phyloP scores from a whole-genome alignment of 2,329 filamentous ascomycete species.

The Ophiostoma sp. region DNA sequence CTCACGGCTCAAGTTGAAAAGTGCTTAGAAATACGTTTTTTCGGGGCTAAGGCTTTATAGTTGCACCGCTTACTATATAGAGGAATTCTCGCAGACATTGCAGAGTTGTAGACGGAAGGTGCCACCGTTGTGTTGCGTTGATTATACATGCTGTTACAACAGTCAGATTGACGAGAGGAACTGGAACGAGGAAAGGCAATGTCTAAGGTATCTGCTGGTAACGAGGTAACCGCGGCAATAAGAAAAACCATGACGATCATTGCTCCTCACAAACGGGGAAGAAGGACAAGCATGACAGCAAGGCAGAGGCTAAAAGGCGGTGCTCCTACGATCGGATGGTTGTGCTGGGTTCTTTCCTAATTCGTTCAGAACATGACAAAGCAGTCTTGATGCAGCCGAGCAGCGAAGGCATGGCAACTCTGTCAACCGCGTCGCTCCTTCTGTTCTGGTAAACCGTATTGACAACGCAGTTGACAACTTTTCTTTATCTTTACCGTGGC shows the following conservation, averaged over 20 bases:
- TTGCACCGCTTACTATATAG: not conserved
- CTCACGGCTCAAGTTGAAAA: not conserved
- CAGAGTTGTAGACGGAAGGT: not conserved
- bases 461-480: not conserved
- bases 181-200: no score
- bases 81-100: not conserved
- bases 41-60: not conserved
- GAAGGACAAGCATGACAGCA: not conserved
- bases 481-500: not conserved
- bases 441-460: not conserved
- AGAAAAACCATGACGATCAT: no score
- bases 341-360: not conserved
- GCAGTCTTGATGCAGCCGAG: not conserved
- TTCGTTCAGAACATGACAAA: not conserved
- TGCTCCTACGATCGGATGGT: not conserved
- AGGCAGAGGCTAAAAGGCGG: not conserved
- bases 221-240: no score
- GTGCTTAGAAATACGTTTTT: slow-evolving; percentile 8
- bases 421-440: not conserved
- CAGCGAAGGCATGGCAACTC: not conserved
- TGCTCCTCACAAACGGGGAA: no score
- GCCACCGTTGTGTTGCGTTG: not conserved
- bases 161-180: not conserved
- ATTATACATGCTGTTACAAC: not conserved
- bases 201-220: no score